These are phyloP conservation scores for Herpotrichia juniperi DNA, from an alignment of 2,329 filamentous ascomycete species.

Conservation along the genomic window DNA sequence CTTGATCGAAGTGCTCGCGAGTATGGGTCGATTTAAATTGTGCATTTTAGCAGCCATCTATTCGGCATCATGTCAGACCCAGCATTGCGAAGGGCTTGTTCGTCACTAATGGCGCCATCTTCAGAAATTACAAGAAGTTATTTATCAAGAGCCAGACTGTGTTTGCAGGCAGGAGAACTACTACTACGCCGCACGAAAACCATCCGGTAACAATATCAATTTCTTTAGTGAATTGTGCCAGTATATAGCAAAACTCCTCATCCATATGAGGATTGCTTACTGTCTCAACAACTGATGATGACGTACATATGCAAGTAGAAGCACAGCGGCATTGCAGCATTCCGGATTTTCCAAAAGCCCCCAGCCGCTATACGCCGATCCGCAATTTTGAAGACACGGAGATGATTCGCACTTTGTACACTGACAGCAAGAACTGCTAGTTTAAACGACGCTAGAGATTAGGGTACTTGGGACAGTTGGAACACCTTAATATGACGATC, in stretches of 20 bases:
- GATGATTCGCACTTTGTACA: conserved; percentile 20
- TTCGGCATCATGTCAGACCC: conserved; percentile 17
- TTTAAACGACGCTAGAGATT: conserved; percentile 17
- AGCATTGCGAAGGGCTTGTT: conserved; percentile 15
- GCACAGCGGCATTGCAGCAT: conserved; percentile 19
- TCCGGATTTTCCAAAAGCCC: conserved; percentile 19
- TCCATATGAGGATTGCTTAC: not conserved
- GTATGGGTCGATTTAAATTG: conserved; percentile 12
- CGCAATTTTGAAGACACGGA: conserved; percentile 23
- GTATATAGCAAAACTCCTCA: not conserved
- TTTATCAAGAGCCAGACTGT: conserved; percentile 18
- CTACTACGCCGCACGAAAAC: conserved; percentile 12
- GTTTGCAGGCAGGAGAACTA: conserved; percentile 13
- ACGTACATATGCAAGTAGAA: conserved; percentile 11
- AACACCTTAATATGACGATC: conserved; percentile 22
- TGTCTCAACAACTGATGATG: not conserved
- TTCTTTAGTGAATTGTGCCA: too few species aligned
- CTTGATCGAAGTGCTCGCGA: conserved; percentile 18
- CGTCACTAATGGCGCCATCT: conserved; percentile 14
- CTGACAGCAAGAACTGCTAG: conserved; percentile 15
- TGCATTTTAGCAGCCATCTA: conserved; percentile 16
- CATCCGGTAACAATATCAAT: conserved; percentile 2
- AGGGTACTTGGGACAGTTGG: conserved; percentile 14
- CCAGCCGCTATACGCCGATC: conserved; percentile 15
- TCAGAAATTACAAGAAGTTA: conserved; percentile 17